Percentiles rank a stretch among this genome's conserved stretches.
These are phyloP conservation scores for Fusarium camptoceras DNA, from an alignment of 2,329 filamentous ascomycete species.

Conservation along the genomic window DNA sequence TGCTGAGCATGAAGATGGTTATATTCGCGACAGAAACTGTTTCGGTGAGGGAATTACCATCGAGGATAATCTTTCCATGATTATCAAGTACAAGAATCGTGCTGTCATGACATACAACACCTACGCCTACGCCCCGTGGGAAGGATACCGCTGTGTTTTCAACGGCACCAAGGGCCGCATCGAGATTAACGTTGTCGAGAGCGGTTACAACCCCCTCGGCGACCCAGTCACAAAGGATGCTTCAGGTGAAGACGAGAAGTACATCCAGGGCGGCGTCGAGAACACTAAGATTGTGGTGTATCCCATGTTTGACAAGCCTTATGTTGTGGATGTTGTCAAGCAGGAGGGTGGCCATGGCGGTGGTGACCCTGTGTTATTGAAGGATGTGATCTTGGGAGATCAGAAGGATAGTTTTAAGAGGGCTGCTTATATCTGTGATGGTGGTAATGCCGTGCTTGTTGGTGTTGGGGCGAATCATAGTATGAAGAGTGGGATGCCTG, in stretches of 20 bases:
- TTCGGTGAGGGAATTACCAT: slow-evolving; percentile 73
- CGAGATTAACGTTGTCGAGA: slow-evolving; percentile 72
- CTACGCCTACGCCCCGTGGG: slow-evolving; percentile 72
- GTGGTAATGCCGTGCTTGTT: slow-evolving; percentile 68
- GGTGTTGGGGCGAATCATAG: slow-evolving; percentile 70
- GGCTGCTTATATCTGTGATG: slow-evolving; percentile 69
- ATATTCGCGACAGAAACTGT: slow-evolving; percentile 71
- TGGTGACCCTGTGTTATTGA: slow-evolving; percentile 64
- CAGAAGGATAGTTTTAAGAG: slow-evolving; percentile 63
- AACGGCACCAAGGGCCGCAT: slow-evolving; percentile 69
- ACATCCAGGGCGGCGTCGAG: slow-evolving; percentile 46
- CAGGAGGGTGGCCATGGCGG: slow-evolving; percentile 69
- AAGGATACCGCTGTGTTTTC: slow-evolving; percentile 68
- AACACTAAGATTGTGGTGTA: slow-evolving; percentile 61
- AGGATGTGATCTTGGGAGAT: slow-evolving; percentile 66
- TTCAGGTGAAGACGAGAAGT: slow-evolving; percentile 51
- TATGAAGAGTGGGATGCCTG: slow-evolving; percentile 51
- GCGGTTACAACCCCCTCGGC: slow-evolving; percentile 69
- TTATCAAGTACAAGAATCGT: slow-evolving; percentile 68
- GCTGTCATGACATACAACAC: slow-evolving; percentile 68
- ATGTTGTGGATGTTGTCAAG: slow-evolving; percentile 64
- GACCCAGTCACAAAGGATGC: slow-evolving; percentile 60
- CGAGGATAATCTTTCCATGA: slow-evolving; percentile 71
- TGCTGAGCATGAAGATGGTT: slow-evolving; percentile 72
- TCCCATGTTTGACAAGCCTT: slow-evolving; percentile 67